These are phyloP conservation scores for Hypericum perforatum DNA, from an alignment of 345 rosid species.

Conservation along the genomic window DNA sequence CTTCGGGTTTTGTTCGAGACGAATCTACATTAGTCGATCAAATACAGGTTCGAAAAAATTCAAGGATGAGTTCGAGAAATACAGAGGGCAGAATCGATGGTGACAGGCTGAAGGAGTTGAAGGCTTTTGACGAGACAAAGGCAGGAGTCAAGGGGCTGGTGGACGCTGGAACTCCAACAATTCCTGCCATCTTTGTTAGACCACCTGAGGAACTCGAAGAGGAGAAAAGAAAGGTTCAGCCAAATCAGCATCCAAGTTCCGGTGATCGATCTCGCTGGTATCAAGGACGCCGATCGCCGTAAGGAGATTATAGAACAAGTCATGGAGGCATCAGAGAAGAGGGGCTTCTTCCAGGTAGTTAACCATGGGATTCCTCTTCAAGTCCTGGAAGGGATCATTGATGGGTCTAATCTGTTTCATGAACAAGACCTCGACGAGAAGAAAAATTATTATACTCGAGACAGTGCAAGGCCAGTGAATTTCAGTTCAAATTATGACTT, in stretches of 20 bases:
- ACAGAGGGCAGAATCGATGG: neutral
- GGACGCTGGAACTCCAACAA: neutral
- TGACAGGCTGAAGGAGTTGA: neutral
- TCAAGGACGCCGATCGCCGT: neutral
- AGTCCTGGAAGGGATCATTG: neutral
- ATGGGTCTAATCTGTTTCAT: neutral
- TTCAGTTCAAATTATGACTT: conserved; percentile 13
- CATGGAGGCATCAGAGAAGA: neutral
- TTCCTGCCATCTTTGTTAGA: neutral
- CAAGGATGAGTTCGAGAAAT: neutral
- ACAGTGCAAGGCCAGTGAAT: conserved; percentile 13
- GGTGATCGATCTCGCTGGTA: neutral
- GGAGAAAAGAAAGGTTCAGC: neutral
- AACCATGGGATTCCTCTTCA: neutral
- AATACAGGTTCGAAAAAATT: no score
- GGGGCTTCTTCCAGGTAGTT: conserved; percentile 1
- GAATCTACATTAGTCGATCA: no score
- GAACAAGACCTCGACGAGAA: neutral
- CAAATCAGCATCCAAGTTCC: neutral
- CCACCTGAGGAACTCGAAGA: neutral
- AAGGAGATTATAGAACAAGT: neutral
- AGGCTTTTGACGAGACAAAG: no score
- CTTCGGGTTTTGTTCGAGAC: no score
- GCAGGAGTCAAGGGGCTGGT: no score
- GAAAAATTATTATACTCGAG: conserved; percentile 26